Percentiles rank a stretch among this genome's conserved stretches.
Conservation (phyloP, 2,329 filamentous ascomycete species). For the Venturia carpophila region DNA sequence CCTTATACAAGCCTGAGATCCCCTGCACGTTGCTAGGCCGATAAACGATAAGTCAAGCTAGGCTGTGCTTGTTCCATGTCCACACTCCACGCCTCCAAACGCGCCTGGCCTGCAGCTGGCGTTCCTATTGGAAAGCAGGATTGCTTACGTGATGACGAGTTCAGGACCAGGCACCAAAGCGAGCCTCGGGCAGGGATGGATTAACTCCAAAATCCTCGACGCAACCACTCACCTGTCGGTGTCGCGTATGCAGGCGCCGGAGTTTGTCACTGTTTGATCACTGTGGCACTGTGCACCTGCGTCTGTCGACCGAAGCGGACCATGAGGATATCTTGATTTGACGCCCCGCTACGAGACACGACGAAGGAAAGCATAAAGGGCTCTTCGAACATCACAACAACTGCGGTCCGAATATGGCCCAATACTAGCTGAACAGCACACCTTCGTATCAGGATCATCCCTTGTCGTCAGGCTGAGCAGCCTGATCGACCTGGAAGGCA, state of each 20-base stretch:
- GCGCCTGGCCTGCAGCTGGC: neutral
- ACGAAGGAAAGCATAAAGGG: neutral
- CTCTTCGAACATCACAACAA: neutral
- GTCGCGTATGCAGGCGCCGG: neutral
- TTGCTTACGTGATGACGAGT: neutral
- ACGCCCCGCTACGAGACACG: neutral
- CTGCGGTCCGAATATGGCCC: neutral
- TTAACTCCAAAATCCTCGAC: neutral
- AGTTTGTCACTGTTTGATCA: neutral
- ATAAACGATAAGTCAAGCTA: neutral
- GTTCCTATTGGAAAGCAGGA: neutral
- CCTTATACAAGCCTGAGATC: neutral
- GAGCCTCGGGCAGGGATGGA: neutral
- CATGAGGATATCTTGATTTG: neutral
- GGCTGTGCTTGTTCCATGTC: slow-evolving; percentile 11
- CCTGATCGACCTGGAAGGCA: neutral
- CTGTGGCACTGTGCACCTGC: neutral
- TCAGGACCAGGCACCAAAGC: neutral
- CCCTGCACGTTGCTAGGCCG: slow-evolving; percentile 4
- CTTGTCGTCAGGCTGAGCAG: neutral
- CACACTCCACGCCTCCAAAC: neutral
- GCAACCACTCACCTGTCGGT: neutral
- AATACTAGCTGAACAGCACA: neutral
- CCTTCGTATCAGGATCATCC: neutral
- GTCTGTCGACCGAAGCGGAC: neutral